Base-by-base conservation (phyloP, 2,329 filamentous ascomycete species). In the Fusarium tuaranense region DNA sequence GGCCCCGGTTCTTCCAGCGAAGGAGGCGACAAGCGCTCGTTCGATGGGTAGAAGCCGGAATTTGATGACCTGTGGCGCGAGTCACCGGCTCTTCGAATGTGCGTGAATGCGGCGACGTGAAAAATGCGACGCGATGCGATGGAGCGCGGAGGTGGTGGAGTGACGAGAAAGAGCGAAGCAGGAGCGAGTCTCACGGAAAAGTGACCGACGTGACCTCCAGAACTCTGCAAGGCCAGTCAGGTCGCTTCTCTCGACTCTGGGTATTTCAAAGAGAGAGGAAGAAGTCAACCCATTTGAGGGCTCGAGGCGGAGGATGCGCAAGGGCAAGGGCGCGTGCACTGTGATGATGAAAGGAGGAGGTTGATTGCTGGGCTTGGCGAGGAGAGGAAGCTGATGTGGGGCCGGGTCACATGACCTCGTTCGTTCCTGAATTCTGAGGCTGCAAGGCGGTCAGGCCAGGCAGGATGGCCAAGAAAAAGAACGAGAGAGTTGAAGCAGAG, bases 31-130 rank as follows among this genome's bases (percentile, higher is more conserved):
- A 2, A 53, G 44, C 55, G 34, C 51, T 64, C 60, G 60, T 59
- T 64, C 32, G 51, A 59, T 51, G 65, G 65, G 65, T 68, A 68
- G 51, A 68, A 59, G 48, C 32, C 64, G 41, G 64, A 61, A 51
- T 61, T 61, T 66, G 18, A 38, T 27, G 51, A 34, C 34, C 51
- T 64, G n/a, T 10, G 48, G 65, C 60, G 59, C 60, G 60, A 68
- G 38, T 64, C 57, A 59, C 57, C 34, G 36, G 57, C 57, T 59
- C 57, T 59, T 20, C 25, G 27, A 32, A 53, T 53, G 48, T 32
- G 27, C 12, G 48, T 32, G 48, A 53, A 32, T 53, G 48, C 48
- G 48, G 48, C 27, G 48, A 53, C 30, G 27, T 53, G 18, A 30
- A 32, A 27, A 6, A 27, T 27, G 27, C 27, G 27, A 8, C 48